Evolutionary conservation across 257 asterid species (phyloP), one percentile per base, ranked within the genome.

Genomic region (Rehmannia glutinosa): DNA sequence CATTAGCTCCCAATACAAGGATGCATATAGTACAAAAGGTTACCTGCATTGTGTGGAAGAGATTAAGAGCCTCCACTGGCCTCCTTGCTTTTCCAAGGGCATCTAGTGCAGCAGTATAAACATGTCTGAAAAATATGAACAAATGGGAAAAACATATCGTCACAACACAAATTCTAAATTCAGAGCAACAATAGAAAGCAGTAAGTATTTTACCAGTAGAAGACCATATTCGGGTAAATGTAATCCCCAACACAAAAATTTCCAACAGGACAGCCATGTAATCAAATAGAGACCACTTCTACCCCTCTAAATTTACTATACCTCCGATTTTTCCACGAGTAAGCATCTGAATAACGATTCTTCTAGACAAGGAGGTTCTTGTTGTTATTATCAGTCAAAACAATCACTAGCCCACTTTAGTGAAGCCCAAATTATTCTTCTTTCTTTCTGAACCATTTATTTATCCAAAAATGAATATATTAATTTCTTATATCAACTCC

Each of bases 11-110:
- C 59, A 50, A 68, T 4, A 43, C 50, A 42, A 70, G 41, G 49
- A 57, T 49, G 43, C 23, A 16, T n/a, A 50, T 47, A 41, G 32
- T 50, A 69, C 33, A 53, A 66, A n/a, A 24, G 11, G 17, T 57
- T 77, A 92, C 98, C 97, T 78, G 95, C 98, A 92, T 92, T 52
- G 76, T 68, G 62, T 28, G 75, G 71, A 92, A 92, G 78, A 92
- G 78, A 78, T 92, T 92, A 57, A 90, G 88, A 41, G 98, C 95
- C 83, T 92, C 98, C 51, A 86, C 96, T 23, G 98, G 96, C 77
- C 97, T 84, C 80, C 84, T 87, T 7, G 98, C 90, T 76, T 90
- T 92, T 35, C 95, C 95, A 74, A 89, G 91, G 62, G 85, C 97
- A 86, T 87, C 87, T 62, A 92, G 76, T 15, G 97, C 97, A 74